A percentile compares a stretch with the other conserved stretches of the same genome.
Conservation (phyloP, 108 stramenopile genomes). For the Cyclotella baltica region DNA sequence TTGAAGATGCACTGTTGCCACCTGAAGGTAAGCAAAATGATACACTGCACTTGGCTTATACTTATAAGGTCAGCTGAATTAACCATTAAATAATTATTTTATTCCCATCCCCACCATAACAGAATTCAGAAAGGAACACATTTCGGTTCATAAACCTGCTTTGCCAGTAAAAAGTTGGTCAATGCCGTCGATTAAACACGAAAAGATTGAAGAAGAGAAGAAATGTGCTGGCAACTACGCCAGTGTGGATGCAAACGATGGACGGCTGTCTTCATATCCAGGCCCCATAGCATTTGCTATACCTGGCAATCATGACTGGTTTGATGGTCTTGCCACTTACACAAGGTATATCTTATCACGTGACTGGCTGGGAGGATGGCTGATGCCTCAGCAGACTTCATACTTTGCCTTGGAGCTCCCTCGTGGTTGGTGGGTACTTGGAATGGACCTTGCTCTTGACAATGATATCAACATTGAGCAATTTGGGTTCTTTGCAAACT, state of each 20-base stretch:
- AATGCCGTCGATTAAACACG: neutral
- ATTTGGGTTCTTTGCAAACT: conserved; percentile 68
- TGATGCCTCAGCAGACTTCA: conserved; percentile 66
- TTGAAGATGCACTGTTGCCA: conserved; percentile 71
- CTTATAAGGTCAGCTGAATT: too few species aligned
- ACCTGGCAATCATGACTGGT: conserved; percentile 81
- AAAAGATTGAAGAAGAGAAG: conserved; percentile 17
- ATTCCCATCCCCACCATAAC: too few species aligned
- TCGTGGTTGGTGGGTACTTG: conserved; percentile 67
- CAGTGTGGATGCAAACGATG: neutral
- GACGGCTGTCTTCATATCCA: neutral
- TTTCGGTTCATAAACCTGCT: conserved; percentile 61
- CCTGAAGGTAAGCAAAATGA: too few species aligned
- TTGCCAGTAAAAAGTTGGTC: conserved; percentile 63
- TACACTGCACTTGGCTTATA: too few species aligned
- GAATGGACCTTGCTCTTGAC: conserved; percentile 61
- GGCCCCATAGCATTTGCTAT: conserved; percentile 20
- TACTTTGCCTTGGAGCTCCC: conserved; percentile 72
- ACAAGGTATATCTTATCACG: conserved; percentile 62
- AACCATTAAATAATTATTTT: too few species aligned
- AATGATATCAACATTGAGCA: conserved; percentile 72
- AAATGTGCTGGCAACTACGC: conserved; percentile 29
- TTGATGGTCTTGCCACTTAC: conserved; percentile 69
- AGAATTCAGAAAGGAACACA: conserved; percentile 55
- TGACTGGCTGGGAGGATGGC: conserved; percentile 75